Percentiles rank a stretch among this genome's conserved stretches.
These are phyloP conservation scores for Thoreauomyces humboldtii DNA, from an alignment of 192 early-diverging fungal genomes.

Conservation along the genomic window DNA sequence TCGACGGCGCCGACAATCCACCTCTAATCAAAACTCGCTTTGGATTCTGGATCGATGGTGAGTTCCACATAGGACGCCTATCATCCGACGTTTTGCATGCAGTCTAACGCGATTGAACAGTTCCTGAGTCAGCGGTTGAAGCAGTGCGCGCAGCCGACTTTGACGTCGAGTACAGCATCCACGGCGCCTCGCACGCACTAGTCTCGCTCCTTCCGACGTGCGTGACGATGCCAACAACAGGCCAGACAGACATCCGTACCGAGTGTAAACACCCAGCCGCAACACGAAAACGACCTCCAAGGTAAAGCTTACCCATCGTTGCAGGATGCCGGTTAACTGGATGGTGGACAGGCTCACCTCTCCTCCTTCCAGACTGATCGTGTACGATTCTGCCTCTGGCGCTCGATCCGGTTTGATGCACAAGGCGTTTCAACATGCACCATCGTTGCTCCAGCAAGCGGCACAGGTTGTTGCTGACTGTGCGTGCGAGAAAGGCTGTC, in stretches of 20 bases:
- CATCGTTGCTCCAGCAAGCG: constrained; percentile 32
- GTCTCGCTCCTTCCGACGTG: constrained; percentile 37
- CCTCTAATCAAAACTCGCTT: constrained; percentile 34
- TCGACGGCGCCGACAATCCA: constrained; percentile 48
- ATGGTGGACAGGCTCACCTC: neutral
- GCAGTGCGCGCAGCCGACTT: neutral
- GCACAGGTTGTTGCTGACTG: constrained; percentile 39
- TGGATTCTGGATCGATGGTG: constrained; percentile 53
- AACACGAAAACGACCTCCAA: constrained; percentile 38
- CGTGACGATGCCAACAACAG: constrained; percentile 20
- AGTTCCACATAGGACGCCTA: too few relatives aligned
- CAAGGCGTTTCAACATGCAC: constrained; percentile 43
- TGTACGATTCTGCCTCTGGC: constrained; percentile 43
- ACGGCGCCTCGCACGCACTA: constrained; percentile 52
- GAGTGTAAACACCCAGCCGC: constrained; percentile 55
- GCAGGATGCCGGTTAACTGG: too few relatives aligned
- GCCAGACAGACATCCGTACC: constrained; percentile 35
- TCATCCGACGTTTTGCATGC: neutral
- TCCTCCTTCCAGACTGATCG: constrained; percentile 38
- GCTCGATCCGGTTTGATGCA: constrained; percentile 14
- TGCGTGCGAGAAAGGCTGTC: constrained; percentile 49
- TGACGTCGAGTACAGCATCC: constrained; percentile 50
- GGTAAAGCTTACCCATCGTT: constrained; percentile 20
- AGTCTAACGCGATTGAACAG: neutral
- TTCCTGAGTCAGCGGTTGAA: constrained; percentile 2